A percentile compares a stretch with the other conserved stretches of the same genome.
Conservation (phyloP, 352 stramenopile species). For the Phytophthora citrophthora region DNA sequence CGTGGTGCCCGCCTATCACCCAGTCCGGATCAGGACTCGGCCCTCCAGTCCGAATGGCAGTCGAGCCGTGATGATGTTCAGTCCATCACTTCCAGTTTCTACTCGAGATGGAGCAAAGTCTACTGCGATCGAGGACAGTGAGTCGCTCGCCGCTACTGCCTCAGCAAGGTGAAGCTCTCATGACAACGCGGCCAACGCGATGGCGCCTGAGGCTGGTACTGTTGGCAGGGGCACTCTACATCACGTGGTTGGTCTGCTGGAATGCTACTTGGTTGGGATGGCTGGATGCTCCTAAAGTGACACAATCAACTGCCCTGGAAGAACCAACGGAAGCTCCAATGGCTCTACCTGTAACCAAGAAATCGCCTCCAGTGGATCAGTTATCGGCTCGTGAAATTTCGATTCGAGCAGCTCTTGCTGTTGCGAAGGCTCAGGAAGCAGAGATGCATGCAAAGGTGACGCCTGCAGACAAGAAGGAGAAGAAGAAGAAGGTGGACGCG, state of each 20-base stretch:
- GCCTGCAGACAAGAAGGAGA: slow-evolving; percentile 20
- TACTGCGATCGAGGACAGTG: slow-evolving; percentile 16
- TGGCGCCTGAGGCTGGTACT: slow-evolving; percentile 16
- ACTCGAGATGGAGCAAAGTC: slow-evolving; percentile 17
- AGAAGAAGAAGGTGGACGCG: slow-evolving; percentile 22
- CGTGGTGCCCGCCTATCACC: slow-evolving; percentile 23
- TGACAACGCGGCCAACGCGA: neutral
- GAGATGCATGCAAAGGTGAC: slow-evolving; percentile 20
- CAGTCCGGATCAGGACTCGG: slow-evolving; percentile 10
- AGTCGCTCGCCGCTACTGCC: slow-evolving; percentile 11
- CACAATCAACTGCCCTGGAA: neutral
- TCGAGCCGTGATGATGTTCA: neutral
- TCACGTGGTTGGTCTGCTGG: slow-evolving; percentile 20
- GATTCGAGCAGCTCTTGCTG: slow-evolving; percentile 19
- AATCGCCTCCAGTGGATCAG: neutral
- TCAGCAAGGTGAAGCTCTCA: neutral
- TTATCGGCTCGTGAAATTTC: slow-evolving; percentile 24
- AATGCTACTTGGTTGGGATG: slow-evolving; percentile 12
- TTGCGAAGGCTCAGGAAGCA: slow-evolving; percentile 17
- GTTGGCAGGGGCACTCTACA: slow-evolving; percentile 14
- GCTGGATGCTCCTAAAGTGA: neutral
- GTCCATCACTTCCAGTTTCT: slow-evolving; percentile 12
- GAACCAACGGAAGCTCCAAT: neutral
- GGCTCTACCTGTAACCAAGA: neutral
- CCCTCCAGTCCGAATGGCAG: neutral